Evolutionary conservation across 2,329 filamentous ascomycete species (phyloP), one percentile per base, ranked within the genome.

Genomic region (Emericellopsis cladophorae): DNA sequence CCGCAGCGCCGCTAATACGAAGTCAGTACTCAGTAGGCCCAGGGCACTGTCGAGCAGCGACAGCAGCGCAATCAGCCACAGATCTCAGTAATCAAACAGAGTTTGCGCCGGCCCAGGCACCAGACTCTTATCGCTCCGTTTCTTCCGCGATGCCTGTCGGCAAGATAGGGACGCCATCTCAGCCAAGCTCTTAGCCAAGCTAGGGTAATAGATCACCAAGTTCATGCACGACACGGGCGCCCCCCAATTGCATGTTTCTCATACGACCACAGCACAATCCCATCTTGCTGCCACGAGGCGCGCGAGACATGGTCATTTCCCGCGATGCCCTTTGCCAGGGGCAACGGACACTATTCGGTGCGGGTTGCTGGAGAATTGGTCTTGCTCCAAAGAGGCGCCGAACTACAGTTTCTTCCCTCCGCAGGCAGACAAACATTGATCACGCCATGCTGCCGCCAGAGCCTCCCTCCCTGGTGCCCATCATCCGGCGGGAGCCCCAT

Each of bases 31-130:
- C n/a, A n/a, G n/a, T 21, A 21, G 18, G 18, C 11, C 33, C 33
- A 35, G 9, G 9, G n/a, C n/a, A n/a, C n/a, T n/a, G 33, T 9
- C 31, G n/a, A 15, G 4, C 16, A 14, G 5, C 11, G 34, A 35
- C 34, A 16, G 16, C 34, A 18, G n/a, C 36, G 36, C 36, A 38
- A 38, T 29, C 21, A 38, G 36, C 15, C 36, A 26, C 36, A 24
- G 31, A 40, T 40, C 14, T 40, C 37, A 40, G 37, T 40, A 40
- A 39, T 39, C 37, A 32, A 26, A 40, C 26, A 40, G 26, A 12
- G 26, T 29, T 29, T 9, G 26, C 26, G 9, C 26, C 26, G 26
- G 15, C 37, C 37, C n/a, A 15, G 11, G 37, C 23, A 12, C n/a
- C n/a, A n/a, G n/a, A n/a, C 26, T 31, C 37, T 15, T 22, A 24